phyloP scores from a whole-genome alignment of 345 rosid species.

The Cardamine occulta region DNA sequence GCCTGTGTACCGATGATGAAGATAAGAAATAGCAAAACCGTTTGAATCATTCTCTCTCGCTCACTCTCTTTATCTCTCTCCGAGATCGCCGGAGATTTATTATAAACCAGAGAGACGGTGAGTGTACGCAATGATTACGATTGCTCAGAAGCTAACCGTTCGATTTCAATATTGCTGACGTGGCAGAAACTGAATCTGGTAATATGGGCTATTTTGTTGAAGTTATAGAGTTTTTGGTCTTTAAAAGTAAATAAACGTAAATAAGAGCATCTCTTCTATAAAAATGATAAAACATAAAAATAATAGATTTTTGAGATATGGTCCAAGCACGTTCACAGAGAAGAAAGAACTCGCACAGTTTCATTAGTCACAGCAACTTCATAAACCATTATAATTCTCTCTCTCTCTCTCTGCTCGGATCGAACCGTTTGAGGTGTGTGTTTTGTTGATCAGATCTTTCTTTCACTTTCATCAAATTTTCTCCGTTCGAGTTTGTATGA shows the following conservation, averaged over 20 bases:
- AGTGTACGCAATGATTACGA: conserved; percentile 30
- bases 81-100: not conserved
- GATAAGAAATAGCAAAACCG: conserved; percentile 10
- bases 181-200: not conserved
- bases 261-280: not conserved
- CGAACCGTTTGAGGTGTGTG: conserved; percentile 32
- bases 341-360: not conserved
- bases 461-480: not conserved
- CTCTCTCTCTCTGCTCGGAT: conserved; percentile 12
- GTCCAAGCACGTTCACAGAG: conserved; percentile 29
- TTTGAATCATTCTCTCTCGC: conserved; percentile 31
- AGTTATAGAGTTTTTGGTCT: not conserved
- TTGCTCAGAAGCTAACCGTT: conserved; percentile 35
- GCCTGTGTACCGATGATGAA: conserved; percentile 12
- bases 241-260: not conserved
- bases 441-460: conserved; percentile 14
- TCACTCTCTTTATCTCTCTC: conserved; percentile 12
- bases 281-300: not conserved
- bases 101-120: not conserved
- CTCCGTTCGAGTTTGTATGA: conserved; percentile 1
- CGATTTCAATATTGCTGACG: conserved; percentile 15
- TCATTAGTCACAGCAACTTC: conserved; percentile 8
- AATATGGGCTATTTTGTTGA: not conserved
- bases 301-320: conserved; percentile 30
- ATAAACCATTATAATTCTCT: not conserved